Percentiles rank a stretch among this genome's conserved stretches.
Conservation (phyloP, 2,329 filamentous ascomycete genomes). For the Pyrenophora seminiperda region DNA sequence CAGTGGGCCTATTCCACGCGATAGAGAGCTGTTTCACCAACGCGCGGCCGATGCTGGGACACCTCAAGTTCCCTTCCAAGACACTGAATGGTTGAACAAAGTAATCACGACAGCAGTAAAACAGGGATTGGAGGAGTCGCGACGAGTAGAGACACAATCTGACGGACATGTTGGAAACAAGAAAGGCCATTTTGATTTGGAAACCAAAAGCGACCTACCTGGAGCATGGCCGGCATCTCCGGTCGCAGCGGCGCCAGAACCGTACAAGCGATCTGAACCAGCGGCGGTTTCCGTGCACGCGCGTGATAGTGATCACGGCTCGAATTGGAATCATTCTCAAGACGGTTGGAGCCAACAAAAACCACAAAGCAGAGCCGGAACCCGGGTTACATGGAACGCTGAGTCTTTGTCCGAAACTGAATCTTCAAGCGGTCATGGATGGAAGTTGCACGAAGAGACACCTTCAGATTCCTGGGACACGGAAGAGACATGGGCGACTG, state of each 20-base stretch:
- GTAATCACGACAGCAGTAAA: constrained; percentile 28
- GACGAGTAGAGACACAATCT: constrained; percentile 3
- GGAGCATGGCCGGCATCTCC: constrained; percentile 36
- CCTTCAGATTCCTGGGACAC: constrained; percentile 27
- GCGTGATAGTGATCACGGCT: background rate
- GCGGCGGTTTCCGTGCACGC: background rate
- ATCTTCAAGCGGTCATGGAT: constrained; percentile 13
- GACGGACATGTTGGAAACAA: background rate
- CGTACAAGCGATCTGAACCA: background rate
- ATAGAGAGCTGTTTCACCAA: constrained; percentile 3
- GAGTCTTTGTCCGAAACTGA: constrained; percentile 14
- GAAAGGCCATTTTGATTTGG: background rate
- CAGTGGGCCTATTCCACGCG: constrained; percentile 31
- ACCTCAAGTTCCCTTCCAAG: constrained; percentile 9
- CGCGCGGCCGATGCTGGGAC: background rate
- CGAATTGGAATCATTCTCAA: constrained; percentile 11
- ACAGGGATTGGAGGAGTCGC: constrained; percentile 27
- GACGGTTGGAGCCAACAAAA: constrained; percentile 6
- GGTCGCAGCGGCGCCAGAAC: background rate
- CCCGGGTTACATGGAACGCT: constrained; percentile 20
- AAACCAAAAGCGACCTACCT: constrained; percentile 22
- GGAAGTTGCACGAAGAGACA: constrained; percentile 18
- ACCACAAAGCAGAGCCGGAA: constrained; percentile 4
- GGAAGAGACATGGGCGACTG: constrained; percentile 21
- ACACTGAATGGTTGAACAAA: constrained; percentile 23